Evolutionary conservation across 2,329 filamentous ascomycete genomes (phyloP), one percentile per base, ranked within the genome.

Genomic region (Reticulascus tulasneorum): DNA sequence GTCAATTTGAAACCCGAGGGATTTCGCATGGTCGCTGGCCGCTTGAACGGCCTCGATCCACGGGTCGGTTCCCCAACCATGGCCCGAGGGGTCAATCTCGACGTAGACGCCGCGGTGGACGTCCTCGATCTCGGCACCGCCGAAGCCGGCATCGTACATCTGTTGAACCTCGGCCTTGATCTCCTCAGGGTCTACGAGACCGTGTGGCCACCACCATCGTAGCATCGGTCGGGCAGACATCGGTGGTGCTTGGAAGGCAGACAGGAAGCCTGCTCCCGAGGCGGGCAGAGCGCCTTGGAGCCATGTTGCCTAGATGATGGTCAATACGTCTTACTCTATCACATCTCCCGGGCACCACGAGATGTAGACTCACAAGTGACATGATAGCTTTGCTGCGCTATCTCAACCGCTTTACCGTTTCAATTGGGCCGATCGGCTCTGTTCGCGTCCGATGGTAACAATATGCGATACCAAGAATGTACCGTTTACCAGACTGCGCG

Each of bases 151-250:
- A 9, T 41, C 18, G 24, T 32, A 29, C 38, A 41, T 41, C 29
- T 41, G 27, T 12, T 31, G 27, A 17, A 41, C 28, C 16, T 41
- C 38, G 13, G 38, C 24, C 28, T 24, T 41, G 29, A 41, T 33
- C 24, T 41, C 38, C 13, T 41, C 38, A 17, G 29, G 23, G 19
- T 41, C 38, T 24, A 41, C 38, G 7, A 33, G 26, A 15, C 38
- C 38, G 16, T 41, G 32, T 8, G 33, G 33, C 38, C 38, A 41
- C 38, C 38, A 41, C 38, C 38, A 41, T 17, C 38, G 33, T 19
- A 41, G 28, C 38, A 32, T 41, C 9, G 38, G 38, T 13, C 29
- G 27, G 12, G 33, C 29, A 6, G 26, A 22, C 33, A 41, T 41
- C 12, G 38, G 29, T 7, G 38, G 38, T 7, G 6, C 22, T n/a